Evolutionary conservation across 768 basidiomycete species (phyloP).

Genomic region (Phlegmacium glaucopus): DNA sequence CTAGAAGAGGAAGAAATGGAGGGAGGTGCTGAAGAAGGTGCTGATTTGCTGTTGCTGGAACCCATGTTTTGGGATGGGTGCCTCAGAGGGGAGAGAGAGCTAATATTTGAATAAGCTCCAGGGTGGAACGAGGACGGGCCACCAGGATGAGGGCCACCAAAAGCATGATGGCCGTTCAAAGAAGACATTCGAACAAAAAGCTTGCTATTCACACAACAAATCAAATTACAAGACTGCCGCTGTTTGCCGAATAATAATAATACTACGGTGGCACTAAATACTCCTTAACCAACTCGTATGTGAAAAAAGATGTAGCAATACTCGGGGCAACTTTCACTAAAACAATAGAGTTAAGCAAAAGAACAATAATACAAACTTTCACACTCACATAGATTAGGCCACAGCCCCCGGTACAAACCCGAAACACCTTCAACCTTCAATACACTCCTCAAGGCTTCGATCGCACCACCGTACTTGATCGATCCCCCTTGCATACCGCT

Average conservation of each 20-base stretch:
- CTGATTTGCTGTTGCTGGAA: slow-evolving; percentile 20
- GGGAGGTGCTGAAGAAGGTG: slow-evolving; percentile 16
- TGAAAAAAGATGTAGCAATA: slow-evolving; percentile 85
- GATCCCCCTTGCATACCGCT: slow-evolving; percentile 67
- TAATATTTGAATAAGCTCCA: neutral
- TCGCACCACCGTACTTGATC: slow-evolving; percentile 73
- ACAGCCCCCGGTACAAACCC: slow-evolving; percentile 82
- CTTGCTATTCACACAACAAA: neutral
- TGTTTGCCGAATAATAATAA: slow-evolving; percentile 1
- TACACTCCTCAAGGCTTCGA: slow-evolving; percentile 73
- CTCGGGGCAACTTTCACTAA: slow-evolving; percentile 93
- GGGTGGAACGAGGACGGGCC: neutral
- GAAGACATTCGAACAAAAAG: neutral
- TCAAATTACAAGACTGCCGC: neutral
- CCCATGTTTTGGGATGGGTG: slow-evolving; percentile 25
- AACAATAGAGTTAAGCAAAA: no score
- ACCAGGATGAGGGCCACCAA: neutral
- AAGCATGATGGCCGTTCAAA: no score
- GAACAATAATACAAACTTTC: no score
- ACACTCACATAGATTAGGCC: slow-evolving; percentile 87
- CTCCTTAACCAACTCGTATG: slow-evolving; percentile 59
- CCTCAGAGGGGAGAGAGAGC: slow-evolving; percentile 4
- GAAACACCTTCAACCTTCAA: slow-evolving; percentile 67
- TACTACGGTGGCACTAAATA: neutral
- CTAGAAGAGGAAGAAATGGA: slow-evolving; percentile 22